Evolutionary conservation across 352 stramenopile species (phyloP), one percentile per base, ranked within the genome.

Genomic region (Phytophthora rubi): DNA sequence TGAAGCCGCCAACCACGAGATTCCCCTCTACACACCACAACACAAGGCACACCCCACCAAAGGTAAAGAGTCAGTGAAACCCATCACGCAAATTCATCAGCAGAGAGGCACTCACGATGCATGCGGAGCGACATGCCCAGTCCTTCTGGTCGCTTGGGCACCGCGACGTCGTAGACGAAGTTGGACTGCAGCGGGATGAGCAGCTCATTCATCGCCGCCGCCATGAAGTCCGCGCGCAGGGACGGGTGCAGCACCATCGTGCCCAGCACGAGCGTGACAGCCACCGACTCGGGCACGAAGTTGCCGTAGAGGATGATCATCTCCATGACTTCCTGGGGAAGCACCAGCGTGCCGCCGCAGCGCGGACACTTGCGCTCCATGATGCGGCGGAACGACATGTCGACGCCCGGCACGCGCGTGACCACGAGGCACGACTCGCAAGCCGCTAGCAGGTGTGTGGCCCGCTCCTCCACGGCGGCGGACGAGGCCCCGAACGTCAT

Each of bases 221-320:
- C 87, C 59, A 95, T 88, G 57, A 93, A 93, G 69, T 95, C 85
- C 0, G 85, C 81, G 28, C 87, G 87, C 32, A 95, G 67, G n/a
- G 84, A 83, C 49, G 85, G 84, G 54, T 93, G 85, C 47, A 90
- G 70, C n/a, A 86, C 83, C 60, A 90, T 91, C 4, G 82, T 83
- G 4, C 82, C 79, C 16, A 95, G 68, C 23, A 90, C 68, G 54
- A 95, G 80, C 53, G 84, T 85, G 47, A 81, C 81, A 3, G 78
- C 87, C 48, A 89, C 82, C 23, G 73, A 64, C 70, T 95, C 87
- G n/a, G 85, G 62, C 45, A 95, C 84, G 63, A 92, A 95, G 56
- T 91, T 80, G 18, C 87, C 87, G 66, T 93, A 95, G n/a, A 95
- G 79, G 60, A 95, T 93, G 59, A 95, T 75, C 87, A 95, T 92